A percentile compares a stretch with the other conserved stretches of the same genome.
Evolutionary conservation across 257 asterid genomes (phyloP).

Genomic region (Nemophila menziesii): DNA sequence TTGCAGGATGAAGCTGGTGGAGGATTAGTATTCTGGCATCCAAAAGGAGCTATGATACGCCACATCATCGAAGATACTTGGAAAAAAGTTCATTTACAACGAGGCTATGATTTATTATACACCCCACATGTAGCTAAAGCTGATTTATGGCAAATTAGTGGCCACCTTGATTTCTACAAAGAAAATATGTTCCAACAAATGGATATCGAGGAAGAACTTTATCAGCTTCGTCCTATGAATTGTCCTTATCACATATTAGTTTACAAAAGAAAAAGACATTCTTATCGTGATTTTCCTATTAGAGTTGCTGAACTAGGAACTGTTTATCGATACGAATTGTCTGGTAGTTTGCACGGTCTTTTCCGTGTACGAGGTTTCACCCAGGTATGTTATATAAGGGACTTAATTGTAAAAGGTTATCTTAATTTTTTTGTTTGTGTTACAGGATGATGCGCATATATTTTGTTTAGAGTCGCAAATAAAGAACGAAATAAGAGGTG

Average conservation of each 20-base stretch:
- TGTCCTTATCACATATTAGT: conserved; percentile 95
- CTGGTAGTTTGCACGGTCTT: conserved; percentile 95
- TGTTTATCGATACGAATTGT: conserved; percentile 86
- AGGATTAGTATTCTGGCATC: conserved; percentile 98
- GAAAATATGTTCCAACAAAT: conserved; percentile 95
- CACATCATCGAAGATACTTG: conserved; percentile 87
- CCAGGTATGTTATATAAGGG: conserved; percentile 77
- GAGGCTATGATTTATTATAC: conserved; percentile 84
- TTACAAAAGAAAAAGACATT: conserved; percentile 64
- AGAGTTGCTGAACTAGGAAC: conserved; percentile 99
- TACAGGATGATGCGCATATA: conserved; percentile 95
- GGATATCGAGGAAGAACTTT: conserved; percentile 83
- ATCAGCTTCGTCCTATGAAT: conserved; percentile 98
- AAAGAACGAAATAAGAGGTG: conserved; percentile 85
- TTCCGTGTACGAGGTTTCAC: conserved; percentile 97
- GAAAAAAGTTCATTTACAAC: conserved; percentile 64
- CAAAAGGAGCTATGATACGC: conserved; percentile 84
- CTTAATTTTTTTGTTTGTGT: conserved; percentile 9
- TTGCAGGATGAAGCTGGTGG: conserved; percentile 98
- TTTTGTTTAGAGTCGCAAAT: conserved; percentile 89
- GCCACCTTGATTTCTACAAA: conserved; percentile 87
- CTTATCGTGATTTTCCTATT: conserved; percentile 84
- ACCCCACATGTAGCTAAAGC: conserved; percentile 97
- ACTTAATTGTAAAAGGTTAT: too few relatives aligned
- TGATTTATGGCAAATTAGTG: conserved; percentile 93